Percentiles rank a stretch among this genome's conserved stretches.
phyloP scores from a whole-genome alignment of 345 rosid genomes.

The Hibiscus tridactylites region DNA sequence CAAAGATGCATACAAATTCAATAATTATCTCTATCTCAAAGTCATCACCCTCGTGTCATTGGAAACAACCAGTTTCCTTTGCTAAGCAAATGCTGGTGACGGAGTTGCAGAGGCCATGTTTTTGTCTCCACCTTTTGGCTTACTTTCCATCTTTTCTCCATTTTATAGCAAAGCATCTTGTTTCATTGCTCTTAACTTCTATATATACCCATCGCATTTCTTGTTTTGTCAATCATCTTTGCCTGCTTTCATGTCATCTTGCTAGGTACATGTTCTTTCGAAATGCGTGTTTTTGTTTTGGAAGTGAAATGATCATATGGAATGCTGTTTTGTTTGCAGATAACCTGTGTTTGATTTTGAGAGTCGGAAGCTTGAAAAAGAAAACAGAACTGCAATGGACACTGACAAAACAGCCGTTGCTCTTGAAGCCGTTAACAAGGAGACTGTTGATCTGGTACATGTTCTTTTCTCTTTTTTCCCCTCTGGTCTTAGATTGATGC shows the following conservation, averaged over 20 bases:
- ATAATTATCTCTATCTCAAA: neutral
- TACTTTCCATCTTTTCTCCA: neutral
- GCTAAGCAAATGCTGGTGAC: neutral
- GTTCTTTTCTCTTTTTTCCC: neutral
- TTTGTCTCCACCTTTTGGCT: neutral
- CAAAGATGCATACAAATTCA: no score
- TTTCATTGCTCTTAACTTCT: neutral
- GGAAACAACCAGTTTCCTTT: conserved; percentile 6
- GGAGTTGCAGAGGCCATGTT: neutral
- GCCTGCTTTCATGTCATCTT: neutral
- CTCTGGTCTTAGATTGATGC: neutral
- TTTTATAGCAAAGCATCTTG: neutral
- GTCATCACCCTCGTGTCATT: neutral
- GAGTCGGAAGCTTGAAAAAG: conserved; percentile 11
- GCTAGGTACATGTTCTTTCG: neutral
- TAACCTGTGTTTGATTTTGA: neutral
- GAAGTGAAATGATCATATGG: neutral
- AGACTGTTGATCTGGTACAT: conserved; percentile 65
- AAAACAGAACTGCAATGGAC: conserved; percentile 32
- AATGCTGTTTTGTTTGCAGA: conserved; percentile 11
- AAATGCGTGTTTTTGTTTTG: no score
- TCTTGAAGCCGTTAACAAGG: conserved; percentile 67
- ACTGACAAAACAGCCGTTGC: conserved; percentile 38
- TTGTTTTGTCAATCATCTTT: neutral
- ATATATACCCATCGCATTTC: neutral